phyloP scores from a whole-genome alignment of 208 protist genomes.

The Wallacemonas rigidus region DNA sequence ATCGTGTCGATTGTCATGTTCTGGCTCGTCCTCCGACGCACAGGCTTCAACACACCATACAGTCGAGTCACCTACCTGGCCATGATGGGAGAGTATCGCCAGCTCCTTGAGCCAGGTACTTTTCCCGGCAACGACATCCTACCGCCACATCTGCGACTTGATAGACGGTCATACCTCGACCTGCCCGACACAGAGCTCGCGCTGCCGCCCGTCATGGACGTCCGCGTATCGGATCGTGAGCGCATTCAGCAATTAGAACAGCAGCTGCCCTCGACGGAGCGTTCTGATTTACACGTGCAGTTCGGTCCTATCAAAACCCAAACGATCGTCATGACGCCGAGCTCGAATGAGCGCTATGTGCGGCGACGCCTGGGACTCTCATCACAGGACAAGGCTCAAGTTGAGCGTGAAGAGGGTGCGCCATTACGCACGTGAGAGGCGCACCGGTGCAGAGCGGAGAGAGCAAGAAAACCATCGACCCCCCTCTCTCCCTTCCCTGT shows the following conservation, averaged over 20 bases:
- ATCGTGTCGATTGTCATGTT: conserved; percentile 68
- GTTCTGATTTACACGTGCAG: conserved; percentile 67
- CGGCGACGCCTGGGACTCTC: conserved; percentile 65
- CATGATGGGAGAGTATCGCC: conserved; percentile 86
- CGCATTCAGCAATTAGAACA: conserved; percentile 59
- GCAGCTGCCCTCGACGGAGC: conserved; percentile 57
- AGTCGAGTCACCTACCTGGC: conserved; percentile 76
- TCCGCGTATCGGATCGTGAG: conserved; percentile 55
- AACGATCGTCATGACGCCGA: conserved; percentile 75
- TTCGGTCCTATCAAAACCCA: conserved; percentile 77
- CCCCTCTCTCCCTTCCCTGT: too few relatives aligned
- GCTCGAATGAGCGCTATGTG: conserved; percentile 77
- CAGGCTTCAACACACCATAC: conserved; percentile 84
- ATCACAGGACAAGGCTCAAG: conserved; percentile 32
- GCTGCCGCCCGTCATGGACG: conserved; percentile 74
- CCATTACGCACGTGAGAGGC: not conserved
- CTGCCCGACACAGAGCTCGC: conserved; percentile 77
- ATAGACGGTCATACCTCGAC: conserved; percentile 77
- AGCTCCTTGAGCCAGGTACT: conserved; percentile 71
- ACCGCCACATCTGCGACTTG: conserved; percentile 81
- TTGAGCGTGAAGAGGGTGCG: conserved; percentile 18
- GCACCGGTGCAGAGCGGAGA: not conserved
- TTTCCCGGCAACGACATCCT: conserved; percentile 73
- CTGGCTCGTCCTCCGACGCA: conserved; percentile 77
- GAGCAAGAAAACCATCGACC: not conserved